Base-by-base conservation (phyloP, 805 yeast genomes). In the Cyberlindnera sargentensis region DNA sequence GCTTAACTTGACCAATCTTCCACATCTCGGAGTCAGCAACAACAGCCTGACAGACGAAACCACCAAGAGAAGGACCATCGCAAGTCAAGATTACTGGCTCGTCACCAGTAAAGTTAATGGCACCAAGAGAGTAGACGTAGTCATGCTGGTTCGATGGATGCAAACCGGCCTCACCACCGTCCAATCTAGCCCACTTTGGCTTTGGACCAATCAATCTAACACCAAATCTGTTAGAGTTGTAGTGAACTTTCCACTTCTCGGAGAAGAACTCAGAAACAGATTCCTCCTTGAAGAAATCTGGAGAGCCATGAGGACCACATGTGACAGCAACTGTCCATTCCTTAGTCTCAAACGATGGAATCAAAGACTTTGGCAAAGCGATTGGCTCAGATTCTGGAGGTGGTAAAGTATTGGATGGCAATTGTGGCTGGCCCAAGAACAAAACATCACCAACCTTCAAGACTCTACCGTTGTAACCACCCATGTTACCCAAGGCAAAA, bases 81-180 rank as follows among this genome's bases (percentile, higher is more conserved):
- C 97, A 87, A 3, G 98, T 88, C 63, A 91, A 73, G 50, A 91
- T 89, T 31, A 91, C 99, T 1, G 98, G 98, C 65, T 91, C 98
- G 66, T 93, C 98, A 66, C 99, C 99, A 31, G 98, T 93, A 63
- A 93, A 93, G 66, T 93, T 93, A 63, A 91, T 83, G 28, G 99
- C 98, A 56, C 99, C 98, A 42, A 89, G 68, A 1, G 98, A 88
- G 63, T 91, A 91, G 42, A 91, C 98, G 60, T 91, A 93, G 68
- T 91, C 99, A 62, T 91, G 98, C 36, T 96, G 90, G 66, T 91
- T 91, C n/a, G 97, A 89, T 40, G 99, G 99, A 69, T 91, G 99
- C 59, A 91, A 72, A 45, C 99, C 99, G 46, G 93, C 99, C 57
- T 89, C 96, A 47, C 98, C 99, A 67, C 98, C 99, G 62, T 89